Evolutionary conservation across 495 filamentous ascomycete genomes (phyloP).

Genomic region (Articulospora tetracladia): DNA sequence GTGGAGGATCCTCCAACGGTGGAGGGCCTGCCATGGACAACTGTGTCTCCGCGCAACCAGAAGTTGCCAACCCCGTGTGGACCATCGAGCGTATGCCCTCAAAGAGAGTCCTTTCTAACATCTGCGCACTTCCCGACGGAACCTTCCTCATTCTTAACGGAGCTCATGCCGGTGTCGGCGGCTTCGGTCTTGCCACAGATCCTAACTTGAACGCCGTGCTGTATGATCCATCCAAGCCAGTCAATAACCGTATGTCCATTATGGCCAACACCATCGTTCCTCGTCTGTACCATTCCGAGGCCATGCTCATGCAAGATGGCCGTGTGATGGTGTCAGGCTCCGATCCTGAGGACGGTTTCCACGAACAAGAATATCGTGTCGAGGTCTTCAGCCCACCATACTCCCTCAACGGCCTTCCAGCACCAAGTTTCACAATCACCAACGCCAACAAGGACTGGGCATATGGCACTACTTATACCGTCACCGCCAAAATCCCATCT

Average conservation of each 20-base stretch:
- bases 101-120: slow-evolving; percentile 58
- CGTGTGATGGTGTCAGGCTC: slow-evolving; percentile 63
- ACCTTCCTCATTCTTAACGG: slow-evolving; percentile 63
- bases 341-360: slow-evolving; percentile 46
- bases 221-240: slow-evolving; percentile 54
- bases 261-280: slow-evolving; percentile 62
- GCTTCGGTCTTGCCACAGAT: slow-evolving; percentile 52
- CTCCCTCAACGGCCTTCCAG: slow-evolving; percentile 43
- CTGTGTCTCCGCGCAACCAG: slow-evolving; percentile 58
- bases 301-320: slow-evolving; percentile 58
- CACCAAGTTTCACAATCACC: slow-evolving; percentile 37
- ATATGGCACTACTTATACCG: slow-evolving; percentile 33
- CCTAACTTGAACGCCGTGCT: slow-evolving; percentile 60
- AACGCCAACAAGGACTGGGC: slow-evolving; percentile 46
- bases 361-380: slow-evolving; percentile 57
- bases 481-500: slow-evolving; percentile 33
- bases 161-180: slow-evolving; percentile 55
- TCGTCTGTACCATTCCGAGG: slow-evolving; percentile 54
- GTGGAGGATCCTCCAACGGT: slow-evolving; percentile 51
- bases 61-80: slow-evolving; percentile 49
- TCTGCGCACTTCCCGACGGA: slow-evolving; percentile 61
- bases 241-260: slow-evolving; percentile 52
- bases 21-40: slow-evolving; percentile 56
- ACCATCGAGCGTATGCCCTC: slow-evolving; percentile 63
- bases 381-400: slow-evolving; percentile 64